These are phyloP conservation scores for Alternaria angustiovoidea DNA, from an alignment of 2,329 filamentous ascomycete genomes.

Conservation along the genomic window DNA sequence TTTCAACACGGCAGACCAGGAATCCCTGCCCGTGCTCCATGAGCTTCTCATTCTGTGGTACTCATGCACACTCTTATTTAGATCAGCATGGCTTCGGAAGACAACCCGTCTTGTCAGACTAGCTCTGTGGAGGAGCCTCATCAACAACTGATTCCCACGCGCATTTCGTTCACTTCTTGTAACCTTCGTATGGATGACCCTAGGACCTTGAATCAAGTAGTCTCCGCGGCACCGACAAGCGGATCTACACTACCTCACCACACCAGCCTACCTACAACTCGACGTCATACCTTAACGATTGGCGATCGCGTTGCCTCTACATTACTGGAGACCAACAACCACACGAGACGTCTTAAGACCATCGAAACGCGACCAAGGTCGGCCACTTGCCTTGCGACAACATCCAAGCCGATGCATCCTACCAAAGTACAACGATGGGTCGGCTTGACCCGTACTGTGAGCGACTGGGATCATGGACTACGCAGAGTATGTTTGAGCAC, in stretches of 20 bases:
- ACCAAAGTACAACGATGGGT: slow-evolving; percentile 45
- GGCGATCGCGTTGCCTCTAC: slow-evolving; percentile 8
- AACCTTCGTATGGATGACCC: slow-evolving; percentile 1
- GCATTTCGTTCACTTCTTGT: slow-evolving; percentile 22
- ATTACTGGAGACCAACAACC: background rate
- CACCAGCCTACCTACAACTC: slow-evolving; percentile 2
- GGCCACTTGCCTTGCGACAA: slow-evolving; percentile 25
- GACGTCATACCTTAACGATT: slow-evolving; percentile 11
- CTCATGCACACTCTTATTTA: slow-evolving; percentile 28
- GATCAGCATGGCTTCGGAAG: slow-evolving; percentile 29
- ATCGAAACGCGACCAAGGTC: slow-evolving; percentile 23
- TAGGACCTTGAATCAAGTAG: slow-evolving; percentile 2
- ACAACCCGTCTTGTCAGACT: slow-evolving; percentile 17
- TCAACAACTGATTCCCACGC: slow-evolving; percentile 27
- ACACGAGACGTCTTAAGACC: background rate
- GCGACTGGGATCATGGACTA: slow-evolving; percentile 55
- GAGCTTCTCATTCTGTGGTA: slow-evolving; percentile 23
- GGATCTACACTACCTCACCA: slow-evolving; percentile 10
- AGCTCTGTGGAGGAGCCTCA: slow-evolving; percentile 24
- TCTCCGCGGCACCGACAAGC: slow-evolving; percentile 7
- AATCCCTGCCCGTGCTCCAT: slow-evolving; percentile 20
- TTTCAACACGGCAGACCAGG: slow-evolving; percentile 27
- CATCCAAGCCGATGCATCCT: slow-evolving; percentile 29
- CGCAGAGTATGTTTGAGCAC: slow-evolving; percentile 50
- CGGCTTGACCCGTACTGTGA: slow-evolving; percentile 42